These are phyloP conservation scores for Trichomonas tenax DNA, from an alignment of 208 protist genomes.

Conservation along the genomic window DNA sequence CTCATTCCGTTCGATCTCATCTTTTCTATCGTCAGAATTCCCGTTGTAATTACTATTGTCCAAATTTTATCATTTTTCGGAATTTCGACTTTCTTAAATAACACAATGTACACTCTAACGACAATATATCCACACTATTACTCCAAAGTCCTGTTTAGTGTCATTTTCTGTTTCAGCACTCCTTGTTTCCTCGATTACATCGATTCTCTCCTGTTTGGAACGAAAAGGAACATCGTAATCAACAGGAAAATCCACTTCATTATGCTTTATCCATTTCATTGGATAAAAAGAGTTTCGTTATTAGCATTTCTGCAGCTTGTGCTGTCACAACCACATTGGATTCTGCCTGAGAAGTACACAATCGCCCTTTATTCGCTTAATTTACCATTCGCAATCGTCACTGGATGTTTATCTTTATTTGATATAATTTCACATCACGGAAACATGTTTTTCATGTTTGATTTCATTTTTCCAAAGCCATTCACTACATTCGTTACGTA, in stretches of 20 bases:
- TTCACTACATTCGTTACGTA: background rate
- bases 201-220: background rate
- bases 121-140: background rate
- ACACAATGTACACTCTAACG: background rate
- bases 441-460: background rate
- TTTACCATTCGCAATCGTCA: background rate
- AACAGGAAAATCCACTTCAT: background rate
- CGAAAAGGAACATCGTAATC: background rate
- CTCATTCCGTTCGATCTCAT: background rate
- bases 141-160: background rate
- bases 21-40: background rate
- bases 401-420: background rate
- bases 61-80: background rate
- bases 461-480: background rate
- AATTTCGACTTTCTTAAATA: background rate
- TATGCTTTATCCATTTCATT: background rate
- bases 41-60: background rate
- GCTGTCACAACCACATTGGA: background rate
- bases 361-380: background rate
- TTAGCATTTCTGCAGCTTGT: background rate
- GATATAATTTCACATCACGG: background rate
- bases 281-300: background rate
- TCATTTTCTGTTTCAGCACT: background rate
- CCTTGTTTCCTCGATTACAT: background rate
- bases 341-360: background rate